These are phyloP conservation scores for Papiliotrema nemorosa DNA, from an alignment of 1,284 basidiomycete genomes.

Conservation along the genomic window DNA sequence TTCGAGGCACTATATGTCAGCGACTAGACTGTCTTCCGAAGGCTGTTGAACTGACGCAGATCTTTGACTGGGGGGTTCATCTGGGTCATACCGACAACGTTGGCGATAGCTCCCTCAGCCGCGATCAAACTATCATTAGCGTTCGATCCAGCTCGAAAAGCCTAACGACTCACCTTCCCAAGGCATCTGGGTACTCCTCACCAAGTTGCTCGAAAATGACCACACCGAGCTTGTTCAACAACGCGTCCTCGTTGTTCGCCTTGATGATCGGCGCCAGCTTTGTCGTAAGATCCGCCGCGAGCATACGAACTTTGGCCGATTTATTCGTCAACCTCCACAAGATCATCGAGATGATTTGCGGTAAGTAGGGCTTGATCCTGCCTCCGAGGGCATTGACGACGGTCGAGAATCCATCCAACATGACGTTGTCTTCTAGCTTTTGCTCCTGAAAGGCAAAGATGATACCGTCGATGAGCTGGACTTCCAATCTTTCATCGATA, in stretches of 20 bases:
- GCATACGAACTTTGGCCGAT: slow-evolving; percentile 97
- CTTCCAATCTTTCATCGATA: slow-evolving; percentile 92
- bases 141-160: neutral
- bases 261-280: slow-evolving; percentile 96
- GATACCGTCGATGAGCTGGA: slow-evolving; percentile 93
- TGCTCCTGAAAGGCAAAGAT: slow-evolving; percentile 99
- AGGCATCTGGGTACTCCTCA: slow-evolving; percentile 98
- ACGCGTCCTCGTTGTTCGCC: slow-evolving; percentile 93
- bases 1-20: slow-evolving; percentile 73
- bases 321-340: slow-evolving; percentile 99
- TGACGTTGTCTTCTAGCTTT: slow-evolving; percentile 96
- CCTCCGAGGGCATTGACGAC: slow-evolving; percentile 92
- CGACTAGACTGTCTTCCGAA: neutral
- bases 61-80: slow-evolving; percentile 99
- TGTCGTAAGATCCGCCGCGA: slow-evolving; percentile 94
- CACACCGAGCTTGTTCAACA: slow-evolving; percentile 92
- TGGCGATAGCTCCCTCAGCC: slow-evolving; percentile 96
- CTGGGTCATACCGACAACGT: slow-evolving; percentile 99
- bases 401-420: slow-evolving; percentile 97
- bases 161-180: slow-evolving; percentile 60
- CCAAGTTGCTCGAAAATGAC: slow-evolving; percentile 98
- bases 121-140: slow-evolving; percentile 76
- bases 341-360: slow-evolving; percentile 98
- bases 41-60: slow-evolving; percentile 65
- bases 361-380: slow-evolving; percentile 97